phyloP scores from a whole-genome alignment of 768 basidiomycete genomes.

The Scleroderma bovista region DNA sequence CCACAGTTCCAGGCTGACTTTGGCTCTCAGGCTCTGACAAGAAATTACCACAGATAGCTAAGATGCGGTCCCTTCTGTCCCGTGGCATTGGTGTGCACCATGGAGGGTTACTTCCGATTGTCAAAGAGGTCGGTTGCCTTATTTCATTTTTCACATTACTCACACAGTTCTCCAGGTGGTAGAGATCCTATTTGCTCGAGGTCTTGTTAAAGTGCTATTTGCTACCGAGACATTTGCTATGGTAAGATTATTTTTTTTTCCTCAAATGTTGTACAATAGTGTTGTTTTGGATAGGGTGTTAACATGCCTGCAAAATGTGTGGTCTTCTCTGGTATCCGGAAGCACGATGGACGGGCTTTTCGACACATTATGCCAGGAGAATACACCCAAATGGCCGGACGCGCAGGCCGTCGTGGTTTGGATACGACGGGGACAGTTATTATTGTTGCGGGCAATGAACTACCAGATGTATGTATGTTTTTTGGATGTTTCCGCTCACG shows the following conservation, averaged over 20 bases:
- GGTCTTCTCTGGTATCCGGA: constrained; percentile 90
- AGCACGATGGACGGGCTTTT: constrained; percentile 93
- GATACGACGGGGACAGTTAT: constrained; percentile 96
- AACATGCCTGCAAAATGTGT: constrained; percentile 99
- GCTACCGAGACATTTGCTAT: constrained; percentile 99
- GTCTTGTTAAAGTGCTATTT: constrained; percentile 93
- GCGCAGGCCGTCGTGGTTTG: constrained; percentile 92
- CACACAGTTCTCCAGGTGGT: constrained; percentile 58
- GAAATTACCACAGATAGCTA: constrained; percentile 85
- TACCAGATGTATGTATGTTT: constrained; percentile 75
- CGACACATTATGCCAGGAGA: constrained; percentile 87
- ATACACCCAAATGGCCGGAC: constrained; percentile 99
- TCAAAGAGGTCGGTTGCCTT: constrained; percentile 73
- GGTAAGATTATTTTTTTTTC: constrained; percentile 42
- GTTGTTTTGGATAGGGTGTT: constrained; percentile 64
- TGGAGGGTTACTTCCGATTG: constrained; percentile 90
- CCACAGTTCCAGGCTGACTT: constrained; percentile 1
- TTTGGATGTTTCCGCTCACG: not conserved
- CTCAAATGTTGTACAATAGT: constrained; percentile 7
- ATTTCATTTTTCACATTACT: not conserved
- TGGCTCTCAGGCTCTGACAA: constrained; percentile 71
- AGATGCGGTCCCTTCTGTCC: constrained; percentile 84
- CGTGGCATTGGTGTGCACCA: constrained; percentile 98
- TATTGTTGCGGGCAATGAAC: constrained; percentile 73
- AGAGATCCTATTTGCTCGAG: constrained; percentile 92